Conservation (phyloP, 352 stramenopile species). For the Globisporangium heterothallicum region DNA sequence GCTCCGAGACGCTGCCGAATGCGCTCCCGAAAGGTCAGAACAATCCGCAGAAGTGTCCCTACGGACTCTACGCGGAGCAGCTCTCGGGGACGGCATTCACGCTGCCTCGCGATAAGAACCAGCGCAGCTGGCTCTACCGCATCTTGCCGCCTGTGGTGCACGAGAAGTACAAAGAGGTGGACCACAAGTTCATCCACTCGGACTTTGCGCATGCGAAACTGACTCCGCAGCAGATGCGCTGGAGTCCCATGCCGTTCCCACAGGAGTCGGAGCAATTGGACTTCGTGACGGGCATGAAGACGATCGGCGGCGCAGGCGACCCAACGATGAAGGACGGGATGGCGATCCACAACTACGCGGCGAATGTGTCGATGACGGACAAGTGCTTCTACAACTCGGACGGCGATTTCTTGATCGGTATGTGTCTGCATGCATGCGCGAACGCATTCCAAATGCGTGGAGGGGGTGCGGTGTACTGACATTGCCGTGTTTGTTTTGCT, state of each 20-base stretch:
- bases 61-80: constrained; percentile 93
- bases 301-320: constrained; percentile 85
- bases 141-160: constrained; percentile 86
- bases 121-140: constrained; percentile 93
- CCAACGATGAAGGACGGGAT: constrained; percentile 89
- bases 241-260: constrained; percentile 83
- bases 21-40: constrained; percentile 92
- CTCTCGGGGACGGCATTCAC: constrained; percentile 97
- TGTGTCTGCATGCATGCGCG: neutral
- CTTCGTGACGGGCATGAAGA: constrained; percentile 88
- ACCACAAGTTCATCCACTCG: constrained; percentile 47
- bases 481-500: neutral
- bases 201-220: constrained; percentile 68
- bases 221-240: constrained; percentile 91
- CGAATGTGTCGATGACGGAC: constrained; percentile 87
- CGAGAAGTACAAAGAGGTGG: constrained; percentile 51
- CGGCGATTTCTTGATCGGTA: constrained; percentile 93
- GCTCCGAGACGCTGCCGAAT: constrained; percentile 86
- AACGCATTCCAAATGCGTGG: too few relatives aligned
- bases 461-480: too few relatives aligned
- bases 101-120: constrained; percentile 82
- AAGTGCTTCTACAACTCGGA: constrained; percentile 94
- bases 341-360: constrained; percentile 93
- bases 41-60: constrained; percentile 92
- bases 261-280: constrained; percentile 45